phyloP scores from a whole-genome alignment of 441 rosid genomes.

The Hura crepitans region DNA sequence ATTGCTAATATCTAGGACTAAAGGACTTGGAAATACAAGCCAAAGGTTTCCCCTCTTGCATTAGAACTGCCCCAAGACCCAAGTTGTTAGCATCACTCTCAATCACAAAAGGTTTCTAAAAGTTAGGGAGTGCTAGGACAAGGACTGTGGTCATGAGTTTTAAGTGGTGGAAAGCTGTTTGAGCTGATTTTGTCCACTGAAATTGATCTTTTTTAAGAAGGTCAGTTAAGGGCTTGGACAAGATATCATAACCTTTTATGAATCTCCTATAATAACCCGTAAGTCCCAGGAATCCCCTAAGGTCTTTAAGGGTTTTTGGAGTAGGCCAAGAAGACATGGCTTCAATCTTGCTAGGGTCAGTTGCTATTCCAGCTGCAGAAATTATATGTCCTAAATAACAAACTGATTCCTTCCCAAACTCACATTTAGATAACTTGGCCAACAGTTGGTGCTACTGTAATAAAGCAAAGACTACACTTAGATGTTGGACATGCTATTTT shows the following conservation, averaged over 20 bases:
- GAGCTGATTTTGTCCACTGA: not conserved
- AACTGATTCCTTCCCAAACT: too few species aligned
- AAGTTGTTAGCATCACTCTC: not conserved
- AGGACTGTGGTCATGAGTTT: too few species aligned
- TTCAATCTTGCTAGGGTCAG: not conserved
- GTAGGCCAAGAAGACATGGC: not conserved
- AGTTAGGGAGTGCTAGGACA: too few species aligned
- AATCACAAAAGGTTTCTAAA: too few species aligned
- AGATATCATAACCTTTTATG: not conserved
- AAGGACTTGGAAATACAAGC: too few species aligned
- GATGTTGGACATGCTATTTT: too few species aligned
- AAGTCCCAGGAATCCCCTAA: not conserved
- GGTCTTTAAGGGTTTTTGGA: not conserved
- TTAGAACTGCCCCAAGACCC: not conserved
- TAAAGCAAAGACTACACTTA: too few species aligned
- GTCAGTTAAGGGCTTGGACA: not conserved
- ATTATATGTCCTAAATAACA: too few species aligned
- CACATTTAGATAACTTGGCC: too few species aligned
- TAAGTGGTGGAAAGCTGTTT: not conserved
- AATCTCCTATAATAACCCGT: too few species aligned
- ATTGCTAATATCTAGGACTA: too few species aligned
- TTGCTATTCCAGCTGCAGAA: not conserved
- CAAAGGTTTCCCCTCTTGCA: not conserved
- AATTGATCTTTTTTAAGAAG: not conserved
- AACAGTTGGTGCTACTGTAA: too few species aligned